Conservation (phyloP, 208 protist species). For the Trypanosoma avium region DNA sequence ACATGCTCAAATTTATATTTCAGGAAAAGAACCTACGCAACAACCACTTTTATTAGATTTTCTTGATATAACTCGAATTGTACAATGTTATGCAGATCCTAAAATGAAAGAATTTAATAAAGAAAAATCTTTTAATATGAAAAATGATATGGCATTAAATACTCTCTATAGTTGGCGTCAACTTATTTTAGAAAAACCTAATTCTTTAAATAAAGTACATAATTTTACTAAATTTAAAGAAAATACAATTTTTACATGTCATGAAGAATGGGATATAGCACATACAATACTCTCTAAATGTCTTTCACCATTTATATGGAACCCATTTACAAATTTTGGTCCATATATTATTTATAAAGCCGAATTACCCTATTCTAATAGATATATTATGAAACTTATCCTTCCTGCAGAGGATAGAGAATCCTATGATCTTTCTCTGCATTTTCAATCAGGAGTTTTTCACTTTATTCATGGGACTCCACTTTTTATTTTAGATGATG, state of each 20-base stretch:
- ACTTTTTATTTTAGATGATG: constrained; percentile 24
- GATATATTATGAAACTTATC: constrained; percentile 50
- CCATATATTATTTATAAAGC: constrained; percentile 32
- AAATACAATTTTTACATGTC: neutral
- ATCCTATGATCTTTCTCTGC: constrained; percentile 67
- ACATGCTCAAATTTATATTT: constrained; percentile 40
- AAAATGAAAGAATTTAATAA: neutral
- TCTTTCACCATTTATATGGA: constrained; percentile 21
- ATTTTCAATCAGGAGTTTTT: constrained; percentile 68
- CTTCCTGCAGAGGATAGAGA: constrained; percentile 69
- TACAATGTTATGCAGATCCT: constrained; percentile 76
- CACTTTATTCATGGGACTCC: constrained; percentile 58
- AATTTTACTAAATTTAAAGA: neutral
- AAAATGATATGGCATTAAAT: constrained; percentile 10
- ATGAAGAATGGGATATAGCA: constrained; percentile 13
- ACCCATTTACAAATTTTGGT: constrained; percentile 16
- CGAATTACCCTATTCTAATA: constrained; percentile 43
- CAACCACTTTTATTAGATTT: constrained; percentile 73
- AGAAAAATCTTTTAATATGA: neutral
- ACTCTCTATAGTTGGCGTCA: constrained; percentile 16
- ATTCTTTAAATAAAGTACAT: neutral
- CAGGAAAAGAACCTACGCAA: constrained; percentile 70
- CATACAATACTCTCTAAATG: neutral
- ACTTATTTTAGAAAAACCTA: constrained; percentile 21
- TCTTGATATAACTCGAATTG: constrained; percentile 50